phyloP scores from a whole-genome alignment of 305 asterid species.

The Fraxinus paxiana region DNA sequence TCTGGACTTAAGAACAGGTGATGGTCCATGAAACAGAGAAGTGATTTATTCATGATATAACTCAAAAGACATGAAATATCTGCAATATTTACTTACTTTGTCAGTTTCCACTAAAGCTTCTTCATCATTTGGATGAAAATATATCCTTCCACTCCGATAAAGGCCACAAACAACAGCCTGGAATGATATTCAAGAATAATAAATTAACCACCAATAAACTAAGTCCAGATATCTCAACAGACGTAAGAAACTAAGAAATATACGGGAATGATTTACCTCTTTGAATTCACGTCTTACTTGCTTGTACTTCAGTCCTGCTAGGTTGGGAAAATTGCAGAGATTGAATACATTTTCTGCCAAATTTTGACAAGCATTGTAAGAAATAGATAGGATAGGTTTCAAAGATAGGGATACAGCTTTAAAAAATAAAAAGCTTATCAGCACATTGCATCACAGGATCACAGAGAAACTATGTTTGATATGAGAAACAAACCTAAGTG shows the following conservation, averaged over 20 bases:
- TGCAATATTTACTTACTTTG: conserved; percentile 50
- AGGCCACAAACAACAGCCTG: conserved; percentile 94
- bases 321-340: conserved; percentile 76
- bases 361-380: conserved; percentile 26
- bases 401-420: not conserved
- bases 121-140: conserved; percentile 90
- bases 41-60: not conserved
- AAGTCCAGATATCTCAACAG: conserved; percentile 13
- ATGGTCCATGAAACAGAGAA: not conserved
- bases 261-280: conserved; percentile 50
- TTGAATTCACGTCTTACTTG: conserved; percentile 79
- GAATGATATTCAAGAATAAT: conserved; percentile 21
- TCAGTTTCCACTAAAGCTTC: conserved; percentile 66
- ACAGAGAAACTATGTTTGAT: not conserved
- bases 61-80: conserved; percentile 8
- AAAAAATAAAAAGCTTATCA: not conserved
- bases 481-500: not conserved
- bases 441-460: not conserved
- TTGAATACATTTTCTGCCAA: conserved; percentile 94
- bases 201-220: not conserved
- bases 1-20: not conserved
- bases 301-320: conserved; percentile 66
- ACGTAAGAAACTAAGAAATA: conserved; percentile 5
- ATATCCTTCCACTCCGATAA: conserved; percentile 60
- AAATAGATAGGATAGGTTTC: conserved; percentile 16